These are phyloP conservation scores for Penicillium dipodomyicola DNA, from an alignment of 495 filamentous ascomycete species.

Conservation along the genomic window DNA sequence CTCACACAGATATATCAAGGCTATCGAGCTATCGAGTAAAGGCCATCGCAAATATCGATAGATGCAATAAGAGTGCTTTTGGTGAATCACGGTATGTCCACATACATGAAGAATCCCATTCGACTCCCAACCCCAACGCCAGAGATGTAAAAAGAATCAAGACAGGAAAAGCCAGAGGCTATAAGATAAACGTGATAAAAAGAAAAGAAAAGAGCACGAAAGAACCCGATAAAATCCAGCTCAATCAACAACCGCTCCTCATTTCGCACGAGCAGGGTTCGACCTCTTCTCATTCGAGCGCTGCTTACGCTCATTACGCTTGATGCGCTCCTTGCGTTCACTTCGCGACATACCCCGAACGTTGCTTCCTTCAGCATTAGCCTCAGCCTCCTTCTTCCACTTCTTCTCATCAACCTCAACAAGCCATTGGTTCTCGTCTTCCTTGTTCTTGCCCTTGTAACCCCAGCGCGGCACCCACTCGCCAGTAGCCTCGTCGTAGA, in stretches of 20 bases:
- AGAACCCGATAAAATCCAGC: neutral
- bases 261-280: constrained; percentile 23
- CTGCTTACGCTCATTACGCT: constrained; percentile 68
- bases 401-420: constrained; percentile 84
- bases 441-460: constrained; percentile 89
- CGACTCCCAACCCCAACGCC: constrained; percentile 35
- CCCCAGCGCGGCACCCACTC: constrained; percentile 94
- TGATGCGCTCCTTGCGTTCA: constrained; percentile 62
- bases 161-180: constrained; percentile 6
- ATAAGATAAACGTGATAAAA: constrained; percentile 7
- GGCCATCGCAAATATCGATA: constrained; percentile 2
- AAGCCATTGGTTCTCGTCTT: constrained; percentile 72
- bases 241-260: constrained; percentile 34
- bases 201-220: constrained; percentile 4
- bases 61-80: constrained; percentile 29
- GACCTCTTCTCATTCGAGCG: constrained; percentile 62
- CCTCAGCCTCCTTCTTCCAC: constrained; percentile 60
- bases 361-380: constrained; percentile 57
- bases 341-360: constrained; percentile 61
- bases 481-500: constrained; percentile 78
- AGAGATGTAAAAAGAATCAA: constrained; percentile 18
- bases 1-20: constrained; percentile 1
- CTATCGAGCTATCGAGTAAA: constrained; percentile 16
- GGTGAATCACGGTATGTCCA: constrained; percentile 13
- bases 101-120: constrained; percentile 18